Base-by-base conservation (phyloP, 768 basidiomycete genomes). In the Lentinus tigrinus region DNA sequence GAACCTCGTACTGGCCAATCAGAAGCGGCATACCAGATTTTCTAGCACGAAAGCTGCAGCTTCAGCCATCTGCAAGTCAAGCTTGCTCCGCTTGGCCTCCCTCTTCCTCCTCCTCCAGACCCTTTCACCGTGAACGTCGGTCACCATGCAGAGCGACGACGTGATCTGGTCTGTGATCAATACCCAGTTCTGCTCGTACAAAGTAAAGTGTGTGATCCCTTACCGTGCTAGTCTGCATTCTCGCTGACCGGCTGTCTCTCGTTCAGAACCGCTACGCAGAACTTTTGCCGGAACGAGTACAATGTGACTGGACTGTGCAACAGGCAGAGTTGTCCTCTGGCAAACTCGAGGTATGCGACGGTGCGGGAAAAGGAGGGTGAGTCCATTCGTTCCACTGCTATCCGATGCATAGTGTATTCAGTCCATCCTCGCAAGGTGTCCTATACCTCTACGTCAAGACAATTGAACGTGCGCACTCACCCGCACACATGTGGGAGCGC, bases 251-350 rank as follows among this genome's bases (percentile, higher is more conserved):
- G 34, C 60, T 14, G 36, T 40, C 28, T 21, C 10, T 24, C 13
- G 3, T 46, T 14, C 71, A 96, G 95, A 74, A 96, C 96, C 0
- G 78, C 85, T 2, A 97, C 94, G 2, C 96, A 98, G 74, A 98
- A 97, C 71, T 98, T 99, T 77, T 98, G 97, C 75, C 81, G 95
- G 53, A 99, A 99, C 73, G 94, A 97, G 76, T 98, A 97, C 79
- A 99, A 99, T 73, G 89, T 98, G 26, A 95, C 95, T 11, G 97
- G 97, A 21, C 81, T 98, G 64, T 99, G 97, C 74, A 93, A 85
- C 69, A 79, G 95, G 55, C 93, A 95, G 68, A 95, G 95, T 47
- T 98, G 97, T 76, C 97, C 97, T 0, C 77, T 99, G n/a, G 97
- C 97, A 4, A 98, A 98, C 70, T 95, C 95, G 21, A 80, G 93